Evolutionary conservation across 2,329 filamentous ascomycete genomes (phyloP).

Genomic region (Alternaria gaisen): DNA sequence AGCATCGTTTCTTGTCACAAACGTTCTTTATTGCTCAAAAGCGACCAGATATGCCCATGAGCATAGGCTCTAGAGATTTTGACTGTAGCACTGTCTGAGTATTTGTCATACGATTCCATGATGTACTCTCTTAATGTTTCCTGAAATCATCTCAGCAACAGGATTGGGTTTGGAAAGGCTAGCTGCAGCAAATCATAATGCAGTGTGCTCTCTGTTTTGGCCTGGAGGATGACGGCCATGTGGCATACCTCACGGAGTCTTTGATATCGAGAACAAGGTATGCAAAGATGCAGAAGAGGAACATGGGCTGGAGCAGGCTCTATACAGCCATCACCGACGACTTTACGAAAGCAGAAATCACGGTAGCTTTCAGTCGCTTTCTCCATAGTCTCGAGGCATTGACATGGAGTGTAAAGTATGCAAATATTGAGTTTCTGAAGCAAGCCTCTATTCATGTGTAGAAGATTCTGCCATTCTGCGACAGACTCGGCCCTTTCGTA

Average conservation of each 20-base stretch:
- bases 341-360: not conserved
- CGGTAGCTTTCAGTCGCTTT: rapidly evolving
- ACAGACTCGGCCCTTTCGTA: too few species aligned
- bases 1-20: too few species aligned
- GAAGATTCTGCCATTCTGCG: too few species aligned
- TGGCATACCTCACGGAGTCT: not conserved
- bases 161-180: not conserved
- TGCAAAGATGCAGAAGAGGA: too few species aligned
- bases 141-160: not conserved
- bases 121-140: not conserved
- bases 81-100: too few species aligned
- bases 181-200: not conserved
- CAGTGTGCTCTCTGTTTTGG: not conserved
- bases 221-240: not conserved
- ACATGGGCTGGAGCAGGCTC: not conserved
- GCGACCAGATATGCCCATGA: rapidly evolving
- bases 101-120: rapidly evolving
- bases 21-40: too few species aligned
- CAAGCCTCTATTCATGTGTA: too few species aligned
- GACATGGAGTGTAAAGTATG: too few species aligned
- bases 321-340: rapidly evolving
- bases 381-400: not conserved
- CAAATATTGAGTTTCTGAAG: too few species aligned
- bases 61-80: not conserved
- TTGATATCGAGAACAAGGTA: not conserved